phyloP scores from a whole-genome alignment of 2,329 filamentous ascomycete species.

The Aspergillus hortae region DNA sequence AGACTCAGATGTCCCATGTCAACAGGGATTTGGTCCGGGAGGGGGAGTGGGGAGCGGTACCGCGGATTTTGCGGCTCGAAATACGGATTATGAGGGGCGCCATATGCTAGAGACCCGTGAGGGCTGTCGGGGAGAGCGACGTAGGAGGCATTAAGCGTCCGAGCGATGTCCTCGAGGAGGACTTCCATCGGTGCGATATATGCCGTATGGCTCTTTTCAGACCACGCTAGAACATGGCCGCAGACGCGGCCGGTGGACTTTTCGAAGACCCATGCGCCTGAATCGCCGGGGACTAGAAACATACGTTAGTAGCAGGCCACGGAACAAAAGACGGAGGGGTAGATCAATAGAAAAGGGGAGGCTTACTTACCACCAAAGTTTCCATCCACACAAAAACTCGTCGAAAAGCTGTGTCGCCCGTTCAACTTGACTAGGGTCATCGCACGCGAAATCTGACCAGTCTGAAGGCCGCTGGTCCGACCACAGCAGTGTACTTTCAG shows the following conservation, averaged over 20 bases:
- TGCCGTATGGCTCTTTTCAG: slow-evolving; percentile 71
- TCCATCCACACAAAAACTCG: slow-evolving; percentile 62
- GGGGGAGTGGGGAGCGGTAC: slow-evolving; percentile 19
- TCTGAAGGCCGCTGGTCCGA: slow-evolving; percentile 78
- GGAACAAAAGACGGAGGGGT: not conserved
- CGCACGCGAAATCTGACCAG: slow-evolving; percentile 70
- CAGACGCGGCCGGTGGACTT: slow-evolving; percentile 74
- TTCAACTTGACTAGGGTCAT: slow-evolving; percentile 85
- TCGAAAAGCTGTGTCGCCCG: slow-evolving; percentile 74
- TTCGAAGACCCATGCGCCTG: slow-evolving; percentile 88
- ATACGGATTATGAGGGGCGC: slow-evolving; percentile 10
- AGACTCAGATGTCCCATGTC: slow-evolving; percentile 22
- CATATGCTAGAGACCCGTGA: slow-evolving; percentile 23
- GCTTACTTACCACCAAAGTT: slow-evolving; percentile 52
- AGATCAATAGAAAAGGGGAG: slow-evolving; percentile 6
- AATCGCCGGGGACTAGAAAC: slow-evolving; percentile 71
- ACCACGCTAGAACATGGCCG: slow-evolving; percentile 88
- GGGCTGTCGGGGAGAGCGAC: slow-evolving; percentile 65
- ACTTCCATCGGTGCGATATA: slow-evolving; percentile 97
- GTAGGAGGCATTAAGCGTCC: slow-evolving; percentile 66
- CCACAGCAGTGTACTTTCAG: slow-evolving; percentile 83
- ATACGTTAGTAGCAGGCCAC: slow-evolving; percentile 6
- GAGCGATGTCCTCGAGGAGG: slow-evolving; percentile 77
- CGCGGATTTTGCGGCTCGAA: slow-evolving; percentile 17
- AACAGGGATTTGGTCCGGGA: slow-evolving; percentile 26